Conservation (phyloP, 768 basidiomycete genomes). For the Obba rivulosa region DNA sequence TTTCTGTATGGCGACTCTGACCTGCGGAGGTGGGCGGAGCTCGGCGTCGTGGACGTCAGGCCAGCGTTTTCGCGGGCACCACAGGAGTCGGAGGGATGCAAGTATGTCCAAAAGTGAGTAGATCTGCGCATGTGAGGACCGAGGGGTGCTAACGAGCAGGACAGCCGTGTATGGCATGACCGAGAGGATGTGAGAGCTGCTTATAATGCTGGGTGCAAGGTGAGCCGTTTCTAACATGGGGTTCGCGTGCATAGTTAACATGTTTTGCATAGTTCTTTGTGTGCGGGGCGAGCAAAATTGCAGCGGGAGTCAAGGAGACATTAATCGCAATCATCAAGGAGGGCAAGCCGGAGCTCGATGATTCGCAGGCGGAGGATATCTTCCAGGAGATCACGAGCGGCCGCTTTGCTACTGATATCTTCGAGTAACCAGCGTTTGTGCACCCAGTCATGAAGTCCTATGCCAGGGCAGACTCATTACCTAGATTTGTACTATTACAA, state of each 20-base stretch:
- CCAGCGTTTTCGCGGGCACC: conserved; percentile 30
- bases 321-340: conserved; percentile 30
- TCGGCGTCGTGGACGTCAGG: conserved; percentile 38
- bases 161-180: conserved; percentile 38
- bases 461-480: background rate
- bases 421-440: conserved; percentile 24
- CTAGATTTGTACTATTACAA: too few relatives aligned
- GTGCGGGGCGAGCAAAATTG: conserved; percentile 32
- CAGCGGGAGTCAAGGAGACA: conserved; percentile 31
- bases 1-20: conserved; percentile 36
- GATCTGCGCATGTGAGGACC: background rate
- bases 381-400: conserved; percentile 26
- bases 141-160: background rate
- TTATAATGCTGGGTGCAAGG: conserved; percentile 30
- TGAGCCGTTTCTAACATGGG: too few relatives aligned
- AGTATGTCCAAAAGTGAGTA: conserved; percentile 15
- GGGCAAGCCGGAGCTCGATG: conserved; percentile 4
- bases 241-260: background rate
- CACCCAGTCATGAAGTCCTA: too few relatives aligned
- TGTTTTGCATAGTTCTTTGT: conserved; percentile 27
- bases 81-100: conserved; percentile 11
- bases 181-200: conserved; percentile 24
- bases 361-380: conserved; percentile 18
- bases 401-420: conserved; percentile 40
- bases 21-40: conserved; percentile 31